Percentiles rank a stretch among this genome's conserved stretches.
Evolutionary conservation across 2,329 filamentous ascomycete genomes (phyloP).

Genomic region (Hypoxylon sp.): DNA sequence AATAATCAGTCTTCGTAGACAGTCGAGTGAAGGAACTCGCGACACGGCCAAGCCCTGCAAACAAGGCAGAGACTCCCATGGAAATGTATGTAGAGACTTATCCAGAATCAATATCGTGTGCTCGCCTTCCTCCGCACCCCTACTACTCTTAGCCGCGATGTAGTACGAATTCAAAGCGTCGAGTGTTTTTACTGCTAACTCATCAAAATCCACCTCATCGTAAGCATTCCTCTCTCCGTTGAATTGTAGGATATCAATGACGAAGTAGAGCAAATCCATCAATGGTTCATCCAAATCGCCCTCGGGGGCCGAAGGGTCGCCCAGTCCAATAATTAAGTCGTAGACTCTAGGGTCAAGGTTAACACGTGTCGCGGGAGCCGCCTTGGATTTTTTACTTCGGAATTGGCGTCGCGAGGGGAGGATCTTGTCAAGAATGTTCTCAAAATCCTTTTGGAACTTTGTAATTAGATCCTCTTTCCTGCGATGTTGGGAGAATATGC

Average conservation of each 20-base stretch:
- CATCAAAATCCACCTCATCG: conserved; percentile 96
- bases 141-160: conserved; percentile 60
- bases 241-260: conserved; percentile 96
- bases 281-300: conserved; percentile 87
- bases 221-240: conserved; percentile 97
- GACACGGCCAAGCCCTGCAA: conserved; percentile 85
- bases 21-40: conserved; percentile 87
- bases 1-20: conserved; percentile 81
- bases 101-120: conserved; percentile 94
- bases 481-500: conserved; percentile 86
- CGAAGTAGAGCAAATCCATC: conserved; percentile 95
- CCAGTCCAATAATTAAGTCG: conserved; percentile 90
- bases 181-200: conserved; percentile 88
- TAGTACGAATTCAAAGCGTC: conserved; percentile 89
- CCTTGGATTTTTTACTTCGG: conserved; percentile 68
- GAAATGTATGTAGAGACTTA: conserved; percentile 90
- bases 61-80: conserved; percentile 95
- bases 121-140: conserved; percentile 60
- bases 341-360: conserved; percentile 75
- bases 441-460: conserved; percentile 83
- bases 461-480: conserved; percentile 75
- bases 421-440: conserved; percentile 84
- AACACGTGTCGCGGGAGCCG: conserved; percentile 56
- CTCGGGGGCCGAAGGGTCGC: conserved; percentile 77
- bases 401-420: conserved; percentile 84